Percentiles rank a stretch among this genome's conserved stretches.
phyloP scores from a whole-genome alignment of 2,329 filamentous ascomycete species.

The Beauveria sp. region DNA sequence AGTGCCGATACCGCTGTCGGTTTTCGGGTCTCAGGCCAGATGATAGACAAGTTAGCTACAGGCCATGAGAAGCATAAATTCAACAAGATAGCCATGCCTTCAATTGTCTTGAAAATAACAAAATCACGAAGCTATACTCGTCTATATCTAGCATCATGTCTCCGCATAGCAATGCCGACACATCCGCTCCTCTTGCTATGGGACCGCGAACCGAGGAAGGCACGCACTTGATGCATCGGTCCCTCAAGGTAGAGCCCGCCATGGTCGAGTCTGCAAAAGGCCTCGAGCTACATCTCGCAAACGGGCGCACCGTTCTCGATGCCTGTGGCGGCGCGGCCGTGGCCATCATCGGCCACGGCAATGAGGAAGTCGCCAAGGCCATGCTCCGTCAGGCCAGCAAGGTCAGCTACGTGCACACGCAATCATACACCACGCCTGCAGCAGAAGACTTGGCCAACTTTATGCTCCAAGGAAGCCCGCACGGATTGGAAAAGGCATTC shows the following conservation, averaged over 20 bases:
- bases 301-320: conserved; percentile 27
- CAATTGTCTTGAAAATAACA: not conserved
- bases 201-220: conserved; percentile 7
- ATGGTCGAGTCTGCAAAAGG: conserved; percentile 36
- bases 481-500: conserved; percentile 19
- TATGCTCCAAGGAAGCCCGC: conserved; percentile 18
- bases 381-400: conserved; percentile 45
- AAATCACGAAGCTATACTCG: not conserved
- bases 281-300: conserved; percentile 25
- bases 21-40: not conserved
- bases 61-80: not conserved
- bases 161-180: conserved; percentile 14
- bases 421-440: conserved; percentile 17
- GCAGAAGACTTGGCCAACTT: conserved; percentile 23
- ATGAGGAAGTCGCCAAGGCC: conserved; percentile 46
- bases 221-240: conserved; percentile 26
- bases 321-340: conserved; percentile 38
- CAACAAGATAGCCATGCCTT: not conserved
- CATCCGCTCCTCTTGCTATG: not conserved
- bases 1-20: conserved; percentile 2
- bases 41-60: not conserved
- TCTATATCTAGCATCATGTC: conserved; percentile 11
- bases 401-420: conserved; percentile 22
- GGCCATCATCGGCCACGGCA: conserved; percentile 54
- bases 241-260: conserved; percentile 21